Evolutionary conservation across 2,329 filamentous ascomycete species (phyloP).

Genomic region (Neofusicoccum umdonicola): DNA sequence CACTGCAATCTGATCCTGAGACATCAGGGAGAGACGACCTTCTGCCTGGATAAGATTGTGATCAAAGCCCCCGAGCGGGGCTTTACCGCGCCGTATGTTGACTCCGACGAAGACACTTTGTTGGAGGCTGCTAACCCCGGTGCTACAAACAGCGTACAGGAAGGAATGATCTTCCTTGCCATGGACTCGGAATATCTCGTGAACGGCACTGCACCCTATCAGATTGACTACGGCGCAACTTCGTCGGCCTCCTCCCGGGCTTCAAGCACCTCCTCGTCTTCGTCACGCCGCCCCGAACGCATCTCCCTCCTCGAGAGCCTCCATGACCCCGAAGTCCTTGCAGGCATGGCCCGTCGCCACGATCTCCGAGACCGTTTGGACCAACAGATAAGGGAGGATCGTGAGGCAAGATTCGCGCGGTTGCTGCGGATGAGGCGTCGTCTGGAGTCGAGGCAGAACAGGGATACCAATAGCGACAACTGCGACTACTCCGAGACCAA

Average conservation of each 20-base stretch:
- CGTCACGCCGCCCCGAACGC: constrained; percentile 29
- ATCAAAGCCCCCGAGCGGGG: constrained; percentile 80
- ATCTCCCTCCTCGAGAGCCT: constrained; percentile 36
- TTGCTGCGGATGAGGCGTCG: constrained; percentile 15
- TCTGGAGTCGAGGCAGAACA: constrained; percentile 4
- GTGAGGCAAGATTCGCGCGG: constrained; percentile 13
- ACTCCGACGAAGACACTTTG: constrained; percentile 5
- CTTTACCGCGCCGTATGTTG: constrained; percentile 78
- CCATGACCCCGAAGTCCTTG: constrained; percentile 30
- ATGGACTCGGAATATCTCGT: constrained; percentile 80
- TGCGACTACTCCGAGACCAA: constrained; percentile 9
- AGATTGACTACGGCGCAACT: constrained; percentile 57
- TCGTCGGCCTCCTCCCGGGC: constrained; percentile 23
- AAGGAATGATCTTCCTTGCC: constrained; percentile 87
- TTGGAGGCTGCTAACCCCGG: constrained; percentile 32
- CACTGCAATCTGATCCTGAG: constrained; percentile 82
- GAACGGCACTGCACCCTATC: constrained; percentile 69
- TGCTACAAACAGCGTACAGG: constrained; percentile 63
- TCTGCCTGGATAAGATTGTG: constrained; percentile 79
- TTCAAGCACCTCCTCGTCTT: constrained; percentile 28
- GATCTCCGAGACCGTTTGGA: constrained; percentile 8
- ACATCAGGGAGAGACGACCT: constrained; percentile 77
- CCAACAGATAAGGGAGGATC: constrained; percentile 4
- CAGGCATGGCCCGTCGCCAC: constrained; percentile 23
- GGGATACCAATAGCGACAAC: constrained; percentile 7